Evolutionary conservation across 352 stramenopile genomes (phyloP).

Genomic region (Phytophthora rubi): DNA sequence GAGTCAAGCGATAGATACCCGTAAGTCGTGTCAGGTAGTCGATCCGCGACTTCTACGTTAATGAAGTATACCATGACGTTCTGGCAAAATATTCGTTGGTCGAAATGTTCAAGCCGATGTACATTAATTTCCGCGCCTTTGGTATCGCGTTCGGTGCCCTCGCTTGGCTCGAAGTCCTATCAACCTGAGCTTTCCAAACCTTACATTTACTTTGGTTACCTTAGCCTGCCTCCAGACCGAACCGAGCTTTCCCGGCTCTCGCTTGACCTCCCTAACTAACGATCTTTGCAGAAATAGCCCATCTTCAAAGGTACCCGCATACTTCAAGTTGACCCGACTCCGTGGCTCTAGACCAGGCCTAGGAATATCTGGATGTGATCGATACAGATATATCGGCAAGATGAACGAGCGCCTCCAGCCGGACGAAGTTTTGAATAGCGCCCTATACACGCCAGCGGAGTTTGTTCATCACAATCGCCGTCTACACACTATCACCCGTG

Average conservation of each 20-base stretch:
- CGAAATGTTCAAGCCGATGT: not conserved
- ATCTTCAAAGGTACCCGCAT: not conserved
- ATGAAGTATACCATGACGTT: not conserved
- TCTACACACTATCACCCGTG: not conserved
- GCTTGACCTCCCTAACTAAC: not conserved
- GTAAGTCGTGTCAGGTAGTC: not conserved
- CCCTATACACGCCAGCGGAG: not conserved
- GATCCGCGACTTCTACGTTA: not conserved
- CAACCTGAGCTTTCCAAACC: not conserved
- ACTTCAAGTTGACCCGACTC: not conserved
- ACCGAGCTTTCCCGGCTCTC: not conserved
- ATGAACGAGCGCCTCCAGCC: not conserved
- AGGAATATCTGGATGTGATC: not conserved
- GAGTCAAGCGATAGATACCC: slow-evolving; percentile 28
- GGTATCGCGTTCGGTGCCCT: not conserved
- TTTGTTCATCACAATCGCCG: not conserved
- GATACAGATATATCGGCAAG: not conserved
- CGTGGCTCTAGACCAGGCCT: not conserved
- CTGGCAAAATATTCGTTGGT: slow-evolving; percentile 1
- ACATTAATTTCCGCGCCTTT: not conserved
- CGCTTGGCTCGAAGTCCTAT: not conserved
- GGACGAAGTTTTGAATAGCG: not conserved
- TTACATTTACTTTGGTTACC: not conserved
- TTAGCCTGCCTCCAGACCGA: not conserved
- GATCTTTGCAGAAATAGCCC: not conserved